Percentiles rank a stretch among this genome's conserved stretches.
These are phyloP conservation scores for Gynandropsis gynandra DNA, from an alignment of 345 rosid species.

Conservation along the genomic window DNA sequence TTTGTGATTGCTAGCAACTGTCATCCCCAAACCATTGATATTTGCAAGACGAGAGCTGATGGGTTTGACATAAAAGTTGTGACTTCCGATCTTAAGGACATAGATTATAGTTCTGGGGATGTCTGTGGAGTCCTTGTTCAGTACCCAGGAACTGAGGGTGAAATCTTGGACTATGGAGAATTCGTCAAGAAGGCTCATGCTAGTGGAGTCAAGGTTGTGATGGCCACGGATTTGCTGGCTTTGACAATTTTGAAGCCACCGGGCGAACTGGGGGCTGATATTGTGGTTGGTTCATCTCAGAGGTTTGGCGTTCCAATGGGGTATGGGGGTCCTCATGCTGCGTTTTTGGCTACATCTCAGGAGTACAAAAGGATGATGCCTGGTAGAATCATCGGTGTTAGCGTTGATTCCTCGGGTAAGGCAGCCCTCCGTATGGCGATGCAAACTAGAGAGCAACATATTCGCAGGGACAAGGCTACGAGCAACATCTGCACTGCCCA, in stretches of 20 bases:
- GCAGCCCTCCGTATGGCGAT: slow-evolving; percentile 87
- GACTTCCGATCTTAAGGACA: slow-evolving; percentile 53
- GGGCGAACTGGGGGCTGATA: slow-evolving; percentile 78
- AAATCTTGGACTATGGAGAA: slow-evolving; percentile 69
- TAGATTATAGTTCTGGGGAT: slow-evolving; percentile 62
- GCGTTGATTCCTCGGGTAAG: slow-evolving; percentile 84
- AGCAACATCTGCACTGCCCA: slow-evolving; percentile 97
- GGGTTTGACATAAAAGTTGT: slow-evolving; percentile 74
- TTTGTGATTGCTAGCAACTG: slow-evolving; percentile 68
- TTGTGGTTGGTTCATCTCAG: slow-evolving; percentile 87
- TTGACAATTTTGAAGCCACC: slow-evolving; percentile 86
- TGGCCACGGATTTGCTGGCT: slow-evolving; percentile 83
- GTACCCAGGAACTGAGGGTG: slow-evolving; percentile 89
- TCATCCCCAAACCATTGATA: slow-evolving; percentile 84
- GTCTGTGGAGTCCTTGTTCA: slow-evolving; percentile 90
- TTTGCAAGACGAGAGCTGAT: slow-evolving; percentile 71
- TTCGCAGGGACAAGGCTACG: slow-evolving; percentile 92
- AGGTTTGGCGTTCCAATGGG: slow-evolving; percentile 95
- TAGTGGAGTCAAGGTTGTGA: slow-evolving; percentile 81
- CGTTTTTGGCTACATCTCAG: slow-evolving; percentile 88
- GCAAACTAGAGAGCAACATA: slow-evolving; percentile 96
- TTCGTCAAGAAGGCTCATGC: slow-evolving; percentile 76
- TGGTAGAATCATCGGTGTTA: slow-evolving; percentile 80
- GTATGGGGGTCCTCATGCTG: slow-evolving; percentile 93
- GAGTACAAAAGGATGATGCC: slow-evolving; percentile 98